Evolutionary conservation across 2,329 filamentous ascomycete genomes (phyloP).

Genomic region (Beauveria sp.): DNA sequence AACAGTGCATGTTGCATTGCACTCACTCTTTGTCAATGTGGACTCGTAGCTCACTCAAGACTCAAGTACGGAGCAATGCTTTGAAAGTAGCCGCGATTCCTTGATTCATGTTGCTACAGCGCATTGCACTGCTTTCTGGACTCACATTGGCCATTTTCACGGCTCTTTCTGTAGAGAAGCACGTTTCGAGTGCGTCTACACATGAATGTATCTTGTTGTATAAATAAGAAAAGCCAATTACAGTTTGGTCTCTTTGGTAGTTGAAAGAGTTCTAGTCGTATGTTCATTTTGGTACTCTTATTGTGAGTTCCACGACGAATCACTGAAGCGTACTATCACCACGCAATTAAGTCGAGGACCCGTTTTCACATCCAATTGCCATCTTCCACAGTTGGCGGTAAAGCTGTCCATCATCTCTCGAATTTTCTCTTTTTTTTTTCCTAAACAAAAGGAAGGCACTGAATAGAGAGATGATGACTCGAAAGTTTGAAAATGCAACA

Average conservation of each 20-base stretch:
- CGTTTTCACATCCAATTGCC: neutral
- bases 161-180: constrained; percentile 42
- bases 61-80: constrained; percentile 46
- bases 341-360: neutral
- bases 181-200: constrained; percentile 53
- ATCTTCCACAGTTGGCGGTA: neutral
- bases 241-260: neutral
- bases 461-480: no score
- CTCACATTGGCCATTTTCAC: constrained; percentile 28
- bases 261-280: neutral
- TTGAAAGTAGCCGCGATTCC: neutral
- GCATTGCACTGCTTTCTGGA: no score
- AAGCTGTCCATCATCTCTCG: neutral
- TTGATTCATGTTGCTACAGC: neutral
- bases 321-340: neutral
- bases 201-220: constrained; percentile 44
- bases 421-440: no score
- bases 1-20: neutral
- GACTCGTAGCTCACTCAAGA: constrained; percentile 53
- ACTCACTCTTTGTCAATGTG: constrained; percentile 46
- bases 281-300: neutral
- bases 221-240: constrained; percentile 30
- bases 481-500: neutral
- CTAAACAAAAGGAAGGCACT: no score
- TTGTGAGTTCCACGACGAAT: neutral